Evolutionary conservation across 371 early-diverging fungal genomes (phyloP), one percentile per base, ranked within the genome.

Genomic region (Zancudomyces culisetae): DNA sequence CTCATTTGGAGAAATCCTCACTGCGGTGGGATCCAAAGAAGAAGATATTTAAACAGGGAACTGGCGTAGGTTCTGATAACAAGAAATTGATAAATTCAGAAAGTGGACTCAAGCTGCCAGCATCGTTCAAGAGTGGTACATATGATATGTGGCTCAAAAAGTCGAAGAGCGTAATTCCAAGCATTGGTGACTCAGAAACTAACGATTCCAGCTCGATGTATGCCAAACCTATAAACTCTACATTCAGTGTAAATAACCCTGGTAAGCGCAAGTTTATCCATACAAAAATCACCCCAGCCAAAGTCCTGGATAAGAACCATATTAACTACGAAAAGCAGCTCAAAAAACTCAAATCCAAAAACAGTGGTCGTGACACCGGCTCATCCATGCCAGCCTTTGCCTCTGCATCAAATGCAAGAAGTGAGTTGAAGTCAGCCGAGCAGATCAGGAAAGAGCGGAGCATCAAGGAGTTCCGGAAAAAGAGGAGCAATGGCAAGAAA

Each of bases 11-110:
- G 19, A 62, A 68, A 51, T 61, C 63, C 28, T 47, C 53, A n/a
- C 57, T 92, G 41, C 75, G 81, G 41, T 97, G 98, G 98, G 96
- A 97, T 61, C 70, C 79, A 43, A 88, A 82, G 62, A 92, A 94
- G 77, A 87, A 86, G 68, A 82, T 80, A 61, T 94, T 90, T 73
- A 78, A 86, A 43, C 63, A 77, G 23, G 81, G 83, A 20, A 70
- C 74, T 2, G 84, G 84, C 43, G 74, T 91, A 57, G 98, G 95
- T n/a, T 62, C 85, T 1, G 94, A 95, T 60, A 95, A 95, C 73
- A 87, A 87, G 65, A 97, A 95, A 74, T 60, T 87, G 59, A 87
- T 97, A 53, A 79, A 77, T 48, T 86, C 89, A 3, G 98, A 95
- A 56, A 80, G 78, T 49, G 98, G 98, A 42, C 79, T 83, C 18